A percentile compares a stretch with the other conserved stretches of the same genome.
Evolutionary conservation across 2,329 filamentous ascomycete genomes (phyloP).

Genomic region (Leptographium flavum): DNA sequence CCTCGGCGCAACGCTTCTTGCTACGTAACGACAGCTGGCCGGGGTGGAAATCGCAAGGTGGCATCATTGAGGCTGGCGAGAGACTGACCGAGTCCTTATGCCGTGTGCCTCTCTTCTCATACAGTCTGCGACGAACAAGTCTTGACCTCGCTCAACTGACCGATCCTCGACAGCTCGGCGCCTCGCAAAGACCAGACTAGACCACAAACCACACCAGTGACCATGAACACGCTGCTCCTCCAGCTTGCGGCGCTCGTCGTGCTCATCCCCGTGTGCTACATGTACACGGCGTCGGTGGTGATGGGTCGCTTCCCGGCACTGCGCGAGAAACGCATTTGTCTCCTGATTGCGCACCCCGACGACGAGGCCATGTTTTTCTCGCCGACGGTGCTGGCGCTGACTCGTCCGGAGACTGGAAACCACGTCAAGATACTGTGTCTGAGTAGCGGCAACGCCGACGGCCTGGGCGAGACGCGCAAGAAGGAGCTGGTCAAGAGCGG

Average conservation of each 20-base stretch:
- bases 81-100: neutral
- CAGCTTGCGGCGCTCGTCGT: slow-evolving; percentile 23
- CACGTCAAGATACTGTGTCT: slow-evolving; percentile 90
- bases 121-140: too few species aligned
- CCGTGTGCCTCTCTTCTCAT: neutral
- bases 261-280: slow-evolving; percentile 34
- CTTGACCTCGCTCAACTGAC: too few species aligned
- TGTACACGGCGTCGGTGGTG: slow-evolving; percentile 32
- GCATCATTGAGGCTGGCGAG: slow-evolving; percentile 6
- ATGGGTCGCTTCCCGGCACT: slow-evolving; percentile 48
- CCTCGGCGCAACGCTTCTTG: neutral
- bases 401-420: slow-evolving; percentile 65
- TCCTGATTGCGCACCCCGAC: slow-evolving; percentile 93
- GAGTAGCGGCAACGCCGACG: slow-evolving; percentile 79
- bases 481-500: slow-evolving; percentile 75
- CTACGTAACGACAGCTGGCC: too few species aligned
- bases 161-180: too few species aligned
- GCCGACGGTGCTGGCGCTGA: slow-evolving; percentile 74
- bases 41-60: slow-evolving; percentile 8
- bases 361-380: slow-evolving; percentile 99
- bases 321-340: slow-evolving; percentile 70
- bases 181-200: too few species aligned
- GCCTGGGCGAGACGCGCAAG: slow-evolving; percentile 69
- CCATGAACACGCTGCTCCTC: slow-evolving; percentile 4
- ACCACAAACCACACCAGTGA: neutral